Evolutionary conservation across 1,284 basidiomycete genomes (phyloP).

Genomic region (Cutaneotrichosporon sp.): DNA sequence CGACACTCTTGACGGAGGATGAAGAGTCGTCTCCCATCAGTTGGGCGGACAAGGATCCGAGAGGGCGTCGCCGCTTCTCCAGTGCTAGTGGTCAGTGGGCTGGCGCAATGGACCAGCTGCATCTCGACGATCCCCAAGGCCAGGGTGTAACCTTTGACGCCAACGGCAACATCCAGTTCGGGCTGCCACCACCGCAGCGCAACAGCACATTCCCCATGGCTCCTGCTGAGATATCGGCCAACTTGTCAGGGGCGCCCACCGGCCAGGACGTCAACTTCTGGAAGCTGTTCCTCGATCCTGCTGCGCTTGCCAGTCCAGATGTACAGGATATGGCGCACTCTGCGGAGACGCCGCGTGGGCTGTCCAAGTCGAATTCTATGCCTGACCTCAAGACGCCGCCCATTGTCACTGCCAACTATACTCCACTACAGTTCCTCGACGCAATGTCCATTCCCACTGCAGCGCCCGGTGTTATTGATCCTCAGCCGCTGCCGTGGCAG

Average conservation of each 20-base stretch:
- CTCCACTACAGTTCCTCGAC: constrained; percentile 7
- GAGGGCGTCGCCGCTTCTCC: constrained; percentile 31
- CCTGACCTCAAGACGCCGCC: constrained; percentile 42
- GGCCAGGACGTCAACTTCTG: constrained; percentile 43
- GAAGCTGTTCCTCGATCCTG: constrained; percentile 44
- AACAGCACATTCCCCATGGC: constrained; percentile 27
- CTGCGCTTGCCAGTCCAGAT: constrained; percentile 34
- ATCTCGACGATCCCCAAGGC: constrained; percentile 5
- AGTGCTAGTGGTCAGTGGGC: constrained; percentile 42
- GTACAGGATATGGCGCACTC: constrained; percentile 27
- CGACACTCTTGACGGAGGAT: constrained; percentile 9
- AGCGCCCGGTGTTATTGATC: neutral
- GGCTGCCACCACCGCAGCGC: constrained; percentile 1
- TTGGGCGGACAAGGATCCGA: constrained; percentile 10
- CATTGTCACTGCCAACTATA: neutral
- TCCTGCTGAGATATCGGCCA: constrained; percentile 6
- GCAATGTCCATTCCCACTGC: neutral
- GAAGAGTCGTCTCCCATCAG: constrained; percentile 1
- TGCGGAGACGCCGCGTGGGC: constrained; percentile 15
- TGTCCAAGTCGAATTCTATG: constrained; percentile 46
- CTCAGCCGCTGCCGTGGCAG: neutral
- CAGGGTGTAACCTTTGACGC: constrained; percentile 9
- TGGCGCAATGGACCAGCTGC: constrained; percentile 44
- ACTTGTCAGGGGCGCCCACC: constrained; percentile 27
- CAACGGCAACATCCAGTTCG: constrained; percentile 7